phyloP scores from a whole-genome alignment of 345 rosid species.

The Jatropha curcas region DNA sequence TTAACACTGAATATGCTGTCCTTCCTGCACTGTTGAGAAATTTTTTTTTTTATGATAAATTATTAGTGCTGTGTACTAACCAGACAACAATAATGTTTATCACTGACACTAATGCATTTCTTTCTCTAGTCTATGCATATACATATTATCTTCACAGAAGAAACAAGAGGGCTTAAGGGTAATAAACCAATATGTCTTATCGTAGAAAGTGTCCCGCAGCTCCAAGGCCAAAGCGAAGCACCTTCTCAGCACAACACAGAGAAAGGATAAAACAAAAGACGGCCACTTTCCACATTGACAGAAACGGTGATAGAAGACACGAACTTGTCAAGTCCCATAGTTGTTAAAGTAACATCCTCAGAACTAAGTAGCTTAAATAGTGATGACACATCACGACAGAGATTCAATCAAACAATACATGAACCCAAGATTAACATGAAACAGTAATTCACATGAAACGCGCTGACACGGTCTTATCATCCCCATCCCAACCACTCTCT shows the following conservation, averaged over 20 bases:
- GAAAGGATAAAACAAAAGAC: background rate
- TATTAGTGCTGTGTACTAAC: background rate
- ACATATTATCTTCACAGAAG: background rate
- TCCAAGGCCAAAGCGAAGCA: no score
- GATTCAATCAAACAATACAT: background rate
- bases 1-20: background rate
- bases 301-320: no score
- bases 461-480: background rate
- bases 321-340: no score
- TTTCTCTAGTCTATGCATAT: background rate
- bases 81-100: background rate
- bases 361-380: background rate
- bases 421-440: background rate
- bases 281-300: background rate
- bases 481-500: background rate
- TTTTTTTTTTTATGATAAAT: constrained; percentile 1
- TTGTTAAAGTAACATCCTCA: background rate
- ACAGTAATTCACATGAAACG: no score
- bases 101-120: background rate
- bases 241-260: background rate
- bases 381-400: background rate
- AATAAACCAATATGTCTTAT: background rate
- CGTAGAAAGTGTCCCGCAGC: background rate
- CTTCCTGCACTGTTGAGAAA: background rate
- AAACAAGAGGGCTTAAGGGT: background rate